Conservation (phyloP, 192 early-diverging fungal genomes). For the Rhizophagus sp. region DNA sequence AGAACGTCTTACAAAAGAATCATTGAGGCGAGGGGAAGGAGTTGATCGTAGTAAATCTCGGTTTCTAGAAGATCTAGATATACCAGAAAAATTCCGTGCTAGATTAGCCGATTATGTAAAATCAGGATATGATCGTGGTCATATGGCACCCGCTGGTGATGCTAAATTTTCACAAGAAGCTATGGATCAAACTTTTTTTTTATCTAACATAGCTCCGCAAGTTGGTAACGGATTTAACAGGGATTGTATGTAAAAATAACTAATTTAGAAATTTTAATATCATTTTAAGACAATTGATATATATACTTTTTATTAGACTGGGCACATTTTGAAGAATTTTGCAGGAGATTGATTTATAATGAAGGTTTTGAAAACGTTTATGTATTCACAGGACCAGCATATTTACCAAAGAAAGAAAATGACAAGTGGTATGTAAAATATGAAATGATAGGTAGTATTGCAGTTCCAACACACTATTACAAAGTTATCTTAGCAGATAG, state of each 20-base stretch:
- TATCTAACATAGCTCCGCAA: constrained; percentile 80
- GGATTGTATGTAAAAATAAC: constrained; percentile 55
- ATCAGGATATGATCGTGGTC: constrained; percentile 88
- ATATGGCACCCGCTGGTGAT: constrained; percentile 92
- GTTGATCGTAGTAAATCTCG: constrained; percentile 66
- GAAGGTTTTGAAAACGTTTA: constrained; percentile 76
- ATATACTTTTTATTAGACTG: constrained; percentile 57
- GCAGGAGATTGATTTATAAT: constrained; percentile 62
- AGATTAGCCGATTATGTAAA: constrained; percentile 76
- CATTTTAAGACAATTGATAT: neutral
- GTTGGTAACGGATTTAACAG: constrained; percentile 89
- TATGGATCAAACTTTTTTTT: constrained; percentile 86
- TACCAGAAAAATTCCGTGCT: constrained; percentile 78
- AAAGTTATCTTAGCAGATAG: constrained; percentile 76
- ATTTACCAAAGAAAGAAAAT: constrained; percentile 72
- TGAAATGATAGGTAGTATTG: constrained; percentile 84
- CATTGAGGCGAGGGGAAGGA: constrained; percentile 56
- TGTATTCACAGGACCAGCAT: constrained; percentile 86
- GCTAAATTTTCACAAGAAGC: constrained; percentile 67
- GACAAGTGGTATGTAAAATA: constrained; percentile 64
- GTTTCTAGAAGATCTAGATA: constrained; percentile 76
- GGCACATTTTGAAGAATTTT: constrained; percentile 85
- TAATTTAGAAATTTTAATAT: neutral
- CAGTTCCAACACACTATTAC: constrained; percentile 93
- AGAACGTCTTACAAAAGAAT: constrained; percentile 66